phyloP scores from a whole-genome alignment of 2,329 filamentous ascomycete genomes.

The Furcasterigmium sp. region DNA sequence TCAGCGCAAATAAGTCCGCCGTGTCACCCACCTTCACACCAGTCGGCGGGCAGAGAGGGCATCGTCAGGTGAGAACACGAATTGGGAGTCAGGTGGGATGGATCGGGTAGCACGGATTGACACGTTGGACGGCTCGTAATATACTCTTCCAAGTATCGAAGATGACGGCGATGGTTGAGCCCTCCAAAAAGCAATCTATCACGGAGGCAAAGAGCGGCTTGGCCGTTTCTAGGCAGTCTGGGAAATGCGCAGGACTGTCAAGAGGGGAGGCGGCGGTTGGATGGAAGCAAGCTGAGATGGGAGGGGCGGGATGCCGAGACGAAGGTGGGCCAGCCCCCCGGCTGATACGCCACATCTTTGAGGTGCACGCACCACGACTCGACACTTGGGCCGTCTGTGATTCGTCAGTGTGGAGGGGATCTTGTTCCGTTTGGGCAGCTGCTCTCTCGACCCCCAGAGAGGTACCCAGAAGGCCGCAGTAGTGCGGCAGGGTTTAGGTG shows the following conservation, averaged over 20 bases:
- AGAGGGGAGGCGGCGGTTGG: too few relatives aligned
- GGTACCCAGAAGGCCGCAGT: background rate
- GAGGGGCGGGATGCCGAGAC: background rate
- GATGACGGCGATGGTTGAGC: too few relatives aligned
- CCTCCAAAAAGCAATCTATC: constrained; percentile 1
- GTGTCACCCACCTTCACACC: too few relatives aligned
- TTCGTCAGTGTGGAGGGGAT: background rate
- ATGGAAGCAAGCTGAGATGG: background rate
- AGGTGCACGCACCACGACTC: background rate
- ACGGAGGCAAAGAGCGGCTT: background rate
- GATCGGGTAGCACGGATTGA: too few relatives aligned
- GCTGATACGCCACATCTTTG: background rate
- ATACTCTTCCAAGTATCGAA: too few relatives aligned
- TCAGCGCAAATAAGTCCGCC: too few relatives aligned
- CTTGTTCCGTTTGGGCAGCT: constrained; percentile 2
- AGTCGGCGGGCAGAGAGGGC: too few relatives aligned
- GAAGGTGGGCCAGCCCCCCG: background rate
- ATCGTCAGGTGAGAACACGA: too few relatives aligned
- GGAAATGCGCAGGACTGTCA: background rate
- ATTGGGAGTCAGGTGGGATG: too few relatives aligned
- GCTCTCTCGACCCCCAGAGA: background rate
- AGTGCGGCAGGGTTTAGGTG: background rate
- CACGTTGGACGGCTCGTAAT: too few relatives aligned
- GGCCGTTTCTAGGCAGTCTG: background rate
- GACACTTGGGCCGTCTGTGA: background rate